phyloP scores from a whole-genome alignment of 2,329 filamentous ascomycete genomes.

The Aspergillus ochraceoroseus region DNA sequence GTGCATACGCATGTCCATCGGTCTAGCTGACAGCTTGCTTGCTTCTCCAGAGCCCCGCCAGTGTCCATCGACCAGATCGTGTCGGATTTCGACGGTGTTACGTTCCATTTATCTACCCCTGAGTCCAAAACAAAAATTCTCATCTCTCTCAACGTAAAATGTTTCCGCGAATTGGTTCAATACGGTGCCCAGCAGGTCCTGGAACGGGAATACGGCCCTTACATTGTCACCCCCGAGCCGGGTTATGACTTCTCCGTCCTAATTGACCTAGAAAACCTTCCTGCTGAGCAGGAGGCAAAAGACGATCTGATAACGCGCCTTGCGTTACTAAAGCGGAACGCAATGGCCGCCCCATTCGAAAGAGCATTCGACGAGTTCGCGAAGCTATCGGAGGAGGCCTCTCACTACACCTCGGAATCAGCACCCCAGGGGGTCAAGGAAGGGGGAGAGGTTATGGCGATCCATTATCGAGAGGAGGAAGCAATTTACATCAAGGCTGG shows the following conservation, averaged over 20 bases:
- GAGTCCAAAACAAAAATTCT: constrained; percentile 91
- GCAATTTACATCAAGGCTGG: constrained; percentile 98
- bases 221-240: constrained; percentile 78
- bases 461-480: constrained; percentile 98
- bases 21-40: constrained; percentile 36
- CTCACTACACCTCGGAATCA: constrained; percentile 87
- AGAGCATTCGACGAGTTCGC: constrained; percentile 93
- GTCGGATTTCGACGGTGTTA: constrained; percentile 98
- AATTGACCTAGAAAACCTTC: constrained; percentile 82
- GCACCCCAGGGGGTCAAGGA: constrained; percentile 86
- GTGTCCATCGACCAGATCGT: constrained; percentile 94
- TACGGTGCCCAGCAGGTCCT: constrained; percentile 92
- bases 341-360: constrained; percentile 98
- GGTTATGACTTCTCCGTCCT: constrained; percentile 95
- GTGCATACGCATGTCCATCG: constrained; percentile 33
- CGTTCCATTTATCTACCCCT: constrained; percentile 96
- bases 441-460: constrained; percentile 87
- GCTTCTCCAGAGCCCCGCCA: constrained; percentile 63
- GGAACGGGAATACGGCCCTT: constrained; percentile 87
- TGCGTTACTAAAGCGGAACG: constrained; percentile 91
- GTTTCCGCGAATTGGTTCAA: constrained; percentile 83
- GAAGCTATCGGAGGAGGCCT: constrained; percentile 76
- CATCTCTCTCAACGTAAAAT: constrained; percentile 91
- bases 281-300: constrained; percentile 74
- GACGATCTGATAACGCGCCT: constrained; percentile 84